Conservation (phyloP, 805 yeast species). For the Cyberlindnera lachancei region DNA sequence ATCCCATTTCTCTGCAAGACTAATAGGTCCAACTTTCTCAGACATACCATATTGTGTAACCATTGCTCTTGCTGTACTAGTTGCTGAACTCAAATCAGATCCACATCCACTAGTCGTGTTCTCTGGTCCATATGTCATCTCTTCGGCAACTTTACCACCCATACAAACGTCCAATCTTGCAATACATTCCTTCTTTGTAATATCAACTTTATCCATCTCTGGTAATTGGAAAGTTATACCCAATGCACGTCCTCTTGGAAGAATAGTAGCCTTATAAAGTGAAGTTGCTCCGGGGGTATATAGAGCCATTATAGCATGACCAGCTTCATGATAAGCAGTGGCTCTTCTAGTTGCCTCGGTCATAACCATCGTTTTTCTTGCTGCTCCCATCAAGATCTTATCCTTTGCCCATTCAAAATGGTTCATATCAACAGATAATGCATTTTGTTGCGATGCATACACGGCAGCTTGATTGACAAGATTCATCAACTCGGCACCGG, state of each 20-base stretch:
- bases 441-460: conserved; percentile 88
- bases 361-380: conserved; percentile 93
- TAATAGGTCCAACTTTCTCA: conserved; percentile 86
- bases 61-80: conserved; percentile 92
- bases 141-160: conserved; percentile 99
- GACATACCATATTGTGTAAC: conserved; percentile 97
- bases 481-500: conserved; percentile 97
- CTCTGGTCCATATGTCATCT: conserved; percentile 80
- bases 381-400: conserved; percentile 96
- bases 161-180: conserved; percentile 94
- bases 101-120: conserved; percentile 95
- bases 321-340: conserved; percentile 98
- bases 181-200: conserved; percentile 80
- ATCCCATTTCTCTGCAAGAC: conserved; percentile 85
- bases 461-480: conserved; percentile 98
- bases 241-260: conserved; percentile 94
- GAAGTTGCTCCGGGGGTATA: conserved; percentile 93
- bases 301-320: conserved; percentile 97
- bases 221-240: conserved; percentile 98
- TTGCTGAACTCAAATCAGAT: conserved; percentile 83
- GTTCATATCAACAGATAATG: conserved; percentile 79
- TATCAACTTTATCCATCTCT: conserved; percentile 95
- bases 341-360: conserved; percentile 90
- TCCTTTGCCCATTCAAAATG: conserved; percentile 99
- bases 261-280: conserved; percentile 90